Conservation (phyloP, 257 asterid genomes). For the Cordia subcordata region DNA sequence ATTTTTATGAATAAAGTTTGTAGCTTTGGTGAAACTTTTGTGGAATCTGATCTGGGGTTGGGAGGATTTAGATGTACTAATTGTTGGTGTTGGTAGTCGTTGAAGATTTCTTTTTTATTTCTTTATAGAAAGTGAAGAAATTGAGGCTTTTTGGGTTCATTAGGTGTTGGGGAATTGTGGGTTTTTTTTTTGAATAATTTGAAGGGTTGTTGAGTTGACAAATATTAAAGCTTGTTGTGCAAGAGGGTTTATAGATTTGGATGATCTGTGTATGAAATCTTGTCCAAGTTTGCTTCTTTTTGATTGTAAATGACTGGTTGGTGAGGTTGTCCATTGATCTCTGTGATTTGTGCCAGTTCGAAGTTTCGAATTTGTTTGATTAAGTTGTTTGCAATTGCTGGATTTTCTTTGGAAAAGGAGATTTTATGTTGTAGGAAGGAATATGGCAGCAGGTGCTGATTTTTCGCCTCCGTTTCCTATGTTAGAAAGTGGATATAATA, state of each 20-base stretch:
- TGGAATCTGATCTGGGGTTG: slow-evolving; percentile 8
- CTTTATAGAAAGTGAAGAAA: neutral
- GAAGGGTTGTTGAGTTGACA: neutral
- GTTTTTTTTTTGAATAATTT: neutral
- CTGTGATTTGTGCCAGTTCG: neutral
- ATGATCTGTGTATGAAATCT: neutral
- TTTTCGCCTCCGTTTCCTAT: slow-evolving; percentile 37
- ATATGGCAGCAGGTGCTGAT: slow-evolving; percentile 73
- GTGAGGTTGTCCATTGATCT: too few relatives aligned
- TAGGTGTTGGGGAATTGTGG: neutral
- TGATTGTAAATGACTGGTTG: too few relatives aligned
- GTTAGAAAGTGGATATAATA: slow-evolving; percentile 36
- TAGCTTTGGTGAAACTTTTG: slow-evolving; percentile 3
- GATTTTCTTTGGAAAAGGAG: neutral
- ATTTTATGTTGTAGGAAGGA: slow-evolving; percentile 34
- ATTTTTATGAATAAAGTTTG: slow-evolving; percentile 1
- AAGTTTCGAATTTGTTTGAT: neutral
- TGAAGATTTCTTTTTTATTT: neutral
- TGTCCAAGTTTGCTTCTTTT: neutral
- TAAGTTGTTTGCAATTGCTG: neutral
- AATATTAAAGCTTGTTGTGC: neutral
- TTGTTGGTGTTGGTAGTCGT: neutral
- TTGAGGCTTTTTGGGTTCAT: slow-evolving; percentile 1
- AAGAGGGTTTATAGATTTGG: slow-evolving; percentile 1
- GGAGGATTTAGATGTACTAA: neutral